A percentile compares a stretch with the other conserved stretches of the same genome.
These are phyloP conservation scores for Solanum chacoense DNA, from an alignment of 305 asterid species.

Conservation along the genomic window DNA sequence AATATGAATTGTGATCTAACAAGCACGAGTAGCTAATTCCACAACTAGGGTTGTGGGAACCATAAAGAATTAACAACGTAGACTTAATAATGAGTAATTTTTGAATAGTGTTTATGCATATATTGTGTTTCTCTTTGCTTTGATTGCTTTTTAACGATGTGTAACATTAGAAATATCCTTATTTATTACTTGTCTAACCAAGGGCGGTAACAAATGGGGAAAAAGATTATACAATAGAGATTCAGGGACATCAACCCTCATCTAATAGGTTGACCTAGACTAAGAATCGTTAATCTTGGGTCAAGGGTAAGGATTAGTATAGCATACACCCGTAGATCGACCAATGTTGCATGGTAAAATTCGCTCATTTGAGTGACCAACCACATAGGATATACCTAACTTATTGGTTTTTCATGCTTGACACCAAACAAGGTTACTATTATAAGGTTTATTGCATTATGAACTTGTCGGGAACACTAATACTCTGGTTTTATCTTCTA, in stretches of 20 bases:
- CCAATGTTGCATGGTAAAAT: not conserved
- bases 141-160: not conserved
- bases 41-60: not conserved
- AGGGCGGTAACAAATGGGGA: not conserved
- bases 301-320: not conserved
- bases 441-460: not conserved
- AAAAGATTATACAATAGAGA: not conserved
- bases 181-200: not conserved
- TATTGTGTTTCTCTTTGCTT: not conserved
- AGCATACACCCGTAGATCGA: not conserved
- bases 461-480: not conserved
- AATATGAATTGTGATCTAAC: not conserved
- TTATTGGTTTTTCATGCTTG: not conserved
- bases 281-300: not conserved
- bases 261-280: not conserved
- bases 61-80: not conserved
- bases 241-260: not conserved
- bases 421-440: not conserved
- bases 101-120: not conserved
- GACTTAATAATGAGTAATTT: not conserved
- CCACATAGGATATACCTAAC: not conserved
- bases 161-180: not conserved
- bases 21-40: not conserved
- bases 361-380: not conserved
- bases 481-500: too few species aligned